Evolutionary conservation across 495 filamentous ascomycete species (phyloP).

Genomic region (Aspergillus panamensis): DNA sequence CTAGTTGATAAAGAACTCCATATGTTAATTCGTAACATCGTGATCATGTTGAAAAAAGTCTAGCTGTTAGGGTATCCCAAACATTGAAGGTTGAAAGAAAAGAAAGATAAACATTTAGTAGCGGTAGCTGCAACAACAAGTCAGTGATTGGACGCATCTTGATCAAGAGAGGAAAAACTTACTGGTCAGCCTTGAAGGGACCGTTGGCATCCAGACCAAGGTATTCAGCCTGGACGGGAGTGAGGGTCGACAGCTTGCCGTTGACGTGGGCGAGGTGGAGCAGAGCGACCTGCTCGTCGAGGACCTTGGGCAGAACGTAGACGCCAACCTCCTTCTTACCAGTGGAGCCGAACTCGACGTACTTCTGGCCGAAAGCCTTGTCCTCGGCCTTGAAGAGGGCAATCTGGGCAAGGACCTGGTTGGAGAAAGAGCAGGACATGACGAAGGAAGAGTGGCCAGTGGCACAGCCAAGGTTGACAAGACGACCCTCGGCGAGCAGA

Average conservation of each 20-base stretch:
- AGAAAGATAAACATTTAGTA: constrained; percentile 41
- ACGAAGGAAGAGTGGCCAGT: constrained; percentile 99
- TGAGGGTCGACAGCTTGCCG: constrained; percentile 83
- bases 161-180: constrained; percentile 3
- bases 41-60: constrained; percentile 62
- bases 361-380: constrained; percentile 82
- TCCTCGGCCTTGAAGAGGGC: constrained; percentile 94
- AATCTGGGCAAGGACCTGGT: constrained; percentile 99
- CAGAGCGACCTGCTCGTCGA: constrained; percentile 95
- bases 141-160: constrained; percentile 5
- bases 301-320: constrained; percentile 96
- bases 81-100: constrained; percentile 31
- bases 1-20: constrained; percentile 45
- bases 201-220: constrained; percentile 78
- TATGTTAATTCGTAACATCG: constrained; percentile 56
- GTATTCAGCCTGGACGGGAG: constrained; percentile 87
- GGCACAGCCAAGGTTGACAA: constrained; percentile 98
- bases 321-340: constrained; percentile 88
- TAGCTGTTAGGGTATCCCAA: constrained; percentile 42
- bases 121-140: constrained; percentile 42
- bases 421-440: constrained; percentile 99
- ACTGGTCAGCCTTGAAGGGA: constrained; percentile 84
- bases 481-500: constrained; percentile 94
- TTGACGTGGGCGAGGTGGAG: constrained; percentile 94
- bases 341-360: constrained; percentile 89